Base-by-base conservation (phyloP, 495 filamentous ascomycete species). In the Geoglossum glabrum region DNA sequence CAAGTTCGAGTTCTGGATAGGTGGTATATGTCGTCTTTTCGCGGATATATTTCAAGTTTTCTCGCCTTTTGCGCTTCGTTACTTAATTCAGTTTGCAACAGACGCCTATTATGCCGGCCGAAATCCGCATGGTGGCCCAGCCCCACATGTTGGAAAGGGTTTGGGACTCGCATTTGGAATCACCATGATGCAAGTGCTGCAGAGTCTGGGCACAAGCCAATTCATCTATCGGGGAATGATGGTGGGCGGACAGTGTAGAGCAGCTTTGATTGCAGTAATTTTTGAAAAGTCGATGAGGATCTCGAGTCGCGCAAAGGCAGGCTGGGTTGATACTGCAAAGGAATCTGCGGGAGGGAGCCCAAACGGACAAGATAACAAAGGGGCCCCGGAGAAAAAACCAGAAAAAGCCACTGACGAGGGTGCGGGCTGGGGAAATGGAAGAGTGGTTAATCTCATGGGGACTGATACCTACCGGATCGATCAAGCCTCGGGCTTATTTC, bases 221-320 rank as follows among this genome's bases (percentile, higher is more conserved):
- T 90, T 87, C 67, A 80, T 92, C 57, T 93, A 86, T 63, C 77
- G 78, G 17, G 84, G 86, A 15, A 85, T 87, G 75, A 80, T 87
- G 65, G 78, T 87, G 25, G 87, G 87, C 56, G 87, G 82, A 0
- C 84, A 90, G 70, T 68, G 78, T 6, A 76, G 87, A 55, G 85
- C 80, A 0, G 84, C 82, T 5, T 68, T 93, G 25, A 85, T 90
- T 57, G 77, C 79, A 43, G 64, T 84, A 45, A 81, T 92, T 54
- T 92, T 87, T 59, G 81, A 84, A 62, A 93, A 93, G 67, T 78
- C 84, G 2, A 84, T 93, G 83, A 81, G 76, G 47, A 77, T 93
- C 34, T 90, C 86, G 9, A 82, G 77, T 23, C 75, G 86, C 17
- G 87, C 87, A 38, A 85, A 79, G 62, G 86, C 86, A 17, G 86